Evolutionary conservation across 495 filamentous ascomycete species (phyloP).

Genomic region (Haplographium delicatum): DNA sequence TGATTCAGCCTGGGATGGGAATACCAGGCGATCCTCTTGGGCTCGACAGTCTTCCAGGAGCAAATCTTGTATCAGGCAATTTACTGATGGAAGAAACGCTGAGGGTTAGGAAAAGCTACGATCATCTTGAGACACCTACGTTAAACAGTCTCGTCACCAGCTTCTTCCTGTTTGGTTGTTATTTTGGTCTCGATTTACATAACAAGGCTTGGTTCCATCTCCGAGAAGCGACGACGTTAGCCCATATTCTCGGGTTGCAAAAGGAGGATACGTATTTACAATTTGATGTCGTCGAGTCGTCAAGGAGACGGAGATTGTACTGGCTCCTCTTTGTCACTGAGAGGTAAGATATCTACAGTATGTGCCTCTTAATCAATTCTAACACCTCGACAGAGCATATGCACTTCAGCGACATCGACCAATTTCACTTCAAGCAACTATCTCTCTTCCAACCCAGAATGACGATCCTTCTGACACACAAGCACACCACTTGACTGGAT

Average conservation of each 20-base stretch:
- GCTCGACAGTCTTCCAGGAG: constrained; percentile 46
- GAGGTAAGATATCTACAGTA: constrained; percentile 40
- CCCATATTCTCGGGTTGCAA: constrained; percentile 53
- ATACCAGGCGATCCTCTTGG: constrained; percentile 49
- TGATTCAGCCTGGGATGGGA: constrained; percentile 76
- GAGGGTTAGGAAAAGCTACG: constrained; percentile 66
- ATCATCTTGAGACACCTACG: constrained; percentile 65
- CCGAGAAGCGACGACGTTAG: constrained; percentile 63
- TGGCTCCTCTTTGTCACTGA: constrained; percentile 71
- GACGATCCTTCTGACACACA: constrained; percentile 56
- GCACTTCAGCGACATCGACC: constrained; percentile 73
- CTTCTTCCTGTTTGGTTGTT: constrained; percentile 74
- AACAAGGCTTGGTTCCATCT: constrained; percentile 71
- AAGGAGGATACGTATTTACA: constrained; percentile 55
- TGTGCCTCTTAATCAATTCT: constrained; percentile 21
- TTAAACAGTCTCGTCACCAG: constrained; percentile 68
- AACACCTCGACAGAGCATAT: constrained; percentile 44
- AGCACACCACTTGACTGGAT: constrained; percentile 48
- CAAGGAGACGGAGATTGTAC: constrained; percentile 55
- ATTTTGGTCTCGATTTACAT: constrained; percentile 66
- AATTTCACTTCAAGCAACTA: constrained; percentile 45
- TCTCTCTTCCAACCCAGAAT: constrained; percentile 60
- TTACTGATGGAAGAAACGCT: constrained; percentile 72
- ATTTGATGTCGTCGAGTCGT: constrained; percentile 47
- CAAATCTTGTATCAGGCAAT: constrained; percentile 49